A percentile compares a stretch with the other conserved stretches of the same genome.
phyloP scores from a whole-genome alignment of 2,329 filamentous ascomycete species.

The Torrubiella hemipterigena region DNA sequence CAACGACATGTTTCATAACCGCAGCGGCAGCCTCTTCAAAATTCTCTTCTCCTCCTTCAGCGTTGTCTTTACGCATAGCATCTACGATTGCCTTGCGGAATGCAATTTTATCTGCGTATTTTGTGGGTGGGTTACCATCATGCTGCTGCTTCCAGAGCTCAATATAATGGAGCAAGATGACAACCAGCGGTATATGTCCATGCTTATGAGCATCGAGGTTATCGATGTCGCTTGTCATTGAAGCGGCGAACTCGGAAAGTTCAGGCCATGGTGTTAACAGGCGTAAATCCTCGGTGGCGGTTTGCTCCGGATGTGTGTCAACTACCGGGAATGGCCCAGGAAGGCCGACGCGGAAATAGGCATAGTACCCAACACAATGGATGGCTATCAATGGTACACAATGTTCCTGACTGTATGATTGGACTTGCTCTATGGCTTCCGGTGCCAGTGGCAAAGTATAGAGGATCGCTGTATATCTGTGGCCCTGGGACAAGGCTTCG shows the following conservation, averaged over 20 bases:
- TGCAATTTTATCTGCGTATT: constrained; percentile 74
- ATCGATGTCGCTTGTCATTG: constrained; percentile 59
- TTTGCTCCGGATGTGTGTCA: constrained; percentile 87
- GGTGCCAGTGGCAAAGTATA: constrained; percentile 38
- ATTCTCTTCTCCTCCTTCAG: constrained; percentile 90
- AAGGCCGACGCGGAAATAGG: constrained; percentile 70
- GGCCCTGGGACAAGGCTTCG: constrained; percentile 11
- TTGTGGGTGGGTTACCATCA: constrained; percentile 54
- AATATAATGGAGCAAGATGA: constrained; percentile 72
- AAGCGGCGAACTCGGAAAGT: constrained; percentile 52
- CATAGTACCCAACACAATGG: constrained; percentile 87
- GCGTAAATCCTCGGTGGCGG: constrained; percentile 73
- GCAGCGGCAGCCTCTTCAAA: constrained; percentile 85
- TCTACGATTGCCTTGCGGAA: constrained; percentile 63
- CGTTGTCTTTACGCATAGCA: constrained; percentile 56
- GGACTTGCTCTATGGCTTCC: constrained; percentile 30
- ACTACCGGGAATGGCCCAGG: constrained; percentile 81
- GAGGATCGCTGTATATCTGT: constrained; percentile 40
- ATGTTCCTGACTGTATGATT: constrained; percentile 36
- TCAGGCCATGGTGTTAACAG: constrained; percentile 80
- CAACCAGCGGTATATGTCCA: constrained; percentile 81
- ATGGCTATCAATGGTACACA: constrained; percentile 68
- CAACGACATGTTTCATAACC: constrained; percentile 75
- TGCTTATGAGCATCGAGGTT: constrained; percentile 67
- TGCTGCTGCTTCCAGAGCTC: constrained; percentile 66